These are phyloP conservation scores for Fusarium buharicum DNA, from an alignment of 2,329 filamentous ascomycete genomes.

Conservation along the genomic window DNA sequence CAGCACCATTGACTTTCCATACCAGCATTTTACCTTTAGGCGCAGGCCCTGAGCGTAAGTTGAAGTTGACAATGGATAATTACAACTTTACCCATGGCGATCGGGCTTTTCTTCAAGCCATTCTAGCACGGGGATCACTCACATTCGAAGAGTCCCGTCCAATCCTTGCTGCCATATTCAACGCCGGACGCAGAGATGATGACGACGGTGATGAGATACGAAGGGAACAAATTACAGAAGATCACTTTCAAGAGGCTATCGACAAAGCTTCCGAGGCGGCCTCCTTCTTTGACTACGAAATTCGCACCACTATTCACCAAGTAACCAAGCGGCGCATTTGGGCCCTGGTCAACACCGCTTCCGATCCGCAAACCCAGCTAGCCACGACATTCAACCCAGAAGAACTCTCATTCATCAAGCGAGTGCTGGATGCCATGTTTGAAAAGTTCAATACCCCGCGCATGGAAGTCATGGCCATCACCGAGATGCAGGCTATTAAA, in stretches of 20 bases:
- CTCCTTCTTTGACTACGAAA: constrained; percentile 86
- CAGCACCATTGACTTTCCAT: neutral
- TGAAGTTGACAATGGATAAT: constrained; percentile 37
- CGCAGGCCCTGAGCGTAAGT: constrained; percentile 17
- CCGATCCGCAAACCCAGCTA: constrained; percentile 85
- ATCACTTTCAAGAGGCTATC: constrained; percentile 76
- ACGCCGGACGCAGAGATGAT: constrained; percentile 56
- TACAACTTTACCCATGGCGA: constrained; percentile 69
- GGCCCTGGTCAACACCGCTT: constrained; percentile 87
- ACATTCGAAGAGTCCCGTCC: constrained; percentile 78
- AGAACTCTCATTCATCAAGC: constrained; percentile 89
- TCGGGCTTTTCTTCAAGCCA: constrained; percentile 89
- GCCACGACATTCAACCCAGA: constrained; percentile 83
- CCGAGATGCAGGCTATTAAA: constrained; percentile 80
- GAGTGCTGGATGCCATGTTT: constrained; percentile 91
- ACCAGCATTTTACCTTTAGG: neutral
- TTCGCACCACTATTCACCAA: constrained; percentile 80
- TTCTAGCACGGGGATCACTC: constrained; percentile 81
- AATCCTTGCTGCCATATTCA: constrained; percentile 80
- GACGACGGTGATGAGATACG: constrained; percentile 52
- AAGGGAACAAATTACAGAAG: constrained; percentile 72
- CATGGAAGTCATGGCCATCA: constrained; percentile 86
- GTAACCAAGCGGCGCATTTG: constrained; percentile 73
- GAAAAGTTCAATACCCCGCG: constrained; percentile 82
- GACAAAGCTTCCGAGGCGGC: constrained; percentile 76